Base-by-base conservation (phyloP, 331 rosid genomes). In the Spiraea crenata region DNA sequence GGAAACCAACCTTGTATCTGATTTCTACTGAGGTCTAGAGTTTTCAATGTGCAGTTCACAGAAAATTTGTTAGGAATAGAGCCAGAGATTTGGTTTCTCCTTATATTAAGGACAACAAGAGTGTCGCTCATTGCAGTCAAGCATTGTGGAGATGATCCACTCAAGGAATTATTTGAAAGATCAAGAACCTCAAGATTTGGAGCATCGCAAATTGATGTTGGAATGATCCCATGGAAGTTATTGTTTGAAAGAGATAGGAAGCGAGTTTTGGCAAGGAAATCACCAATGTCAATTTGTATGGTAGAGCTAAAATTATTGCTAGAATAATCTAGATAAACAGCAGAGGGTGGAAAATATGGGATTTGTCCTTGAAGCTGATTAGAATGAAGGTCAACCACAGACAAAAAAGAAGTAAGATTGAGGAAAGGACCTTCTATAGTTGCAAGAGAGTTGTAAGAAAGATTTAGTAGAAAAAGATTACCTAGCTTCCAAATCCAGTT, bases 221-320 rank as follows among this genome's bases (percentile, higher is more conserved):
- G 93, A 19, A 81, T 77, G 40, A 5, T 51, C 0, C 88, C 89
- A 0, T 0, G 0, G 5, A 82, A 4, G 0, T 1, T 11, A 35
- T 87, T 87, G 69, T 73, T 74, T 41, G 91, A 77, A 14, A 85
- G 80, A 39, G 96, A 87, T 1, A 89, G 78, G 70, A 83, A 83
- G 3, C 49, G 0, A 3, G 77, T 37, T 55, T 0, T 8, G 1
- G 1, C 0, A 1, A 84, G 14, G 80, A 46, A 74, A 4, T 55
- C 2, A 37, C 90, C 86, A 5, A 80, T 60, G 12, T 16, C 10
- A 1, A 12, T 3, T 1, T 55, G 66, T 5, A 75, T 71, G 12
- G 0, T 11, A n/a, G 78, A 76, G 39, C 35, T 70, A 46, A 81
- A 81, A 13, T 40, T 52, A 54, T 81, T 77, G 15, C 5, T 19